These are phyloP conservation scores for Beauveria medogensis DNA, from an alignment of 2,329 filamentous ascomycete species.

Conservation along the genomic window DNA sequence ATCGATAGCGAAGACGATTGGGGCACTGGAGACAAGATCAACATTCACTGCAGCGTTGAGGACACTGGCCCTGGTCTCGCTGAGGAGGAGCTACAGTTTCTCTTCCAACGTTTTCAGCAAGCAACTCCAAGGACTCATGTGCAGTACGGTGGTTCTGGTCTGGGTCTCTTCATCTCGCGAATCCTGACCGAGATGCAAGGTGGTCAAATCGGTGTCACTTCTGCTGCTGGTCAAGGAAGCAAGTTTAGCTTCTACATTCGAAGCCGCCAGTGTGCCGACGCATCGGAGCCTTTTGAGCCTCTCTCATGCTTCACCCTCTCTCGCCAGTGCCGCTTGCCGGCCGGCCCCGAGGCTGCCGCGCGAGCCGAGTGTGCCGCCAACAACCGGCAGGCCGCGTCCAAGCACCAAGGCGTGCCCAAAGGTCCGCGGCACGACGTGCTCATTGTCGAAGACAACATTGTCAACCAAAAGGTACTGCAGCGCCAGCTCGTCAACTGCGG, in stretches of 20 bases:
- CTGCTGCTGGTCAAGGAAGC: constrained; percentile 58
- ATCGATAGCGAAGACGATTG: constrained; percentile 53
- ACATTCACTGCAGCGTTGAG: constrained; percentile 62
- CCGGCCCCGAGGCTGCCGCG: constrained; percentile 7
- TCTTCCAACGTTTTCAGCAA: constrained; percentile 63
- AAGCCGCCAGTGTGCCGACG: constrained; percentile 46
- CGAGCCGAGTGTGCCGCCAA: neutral
- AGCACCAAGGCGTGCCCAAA: constrained; percentile 12
- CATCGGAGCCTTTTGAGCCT: constrained; percentile 29
- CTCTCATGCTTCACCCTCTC: constrained; percentile 25
- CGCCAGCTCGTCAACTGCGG: constrained; percentile 53
- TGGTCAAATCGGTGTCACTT: constrained; percentile 67
- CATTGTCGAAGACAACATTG: constrained; percentile 61
- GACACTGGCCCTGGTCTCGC: constrained; percentile 63
- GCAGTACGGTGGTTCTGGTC: constrained; percentile 61
- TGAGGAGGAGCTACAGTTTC: constrained; percentile 55
- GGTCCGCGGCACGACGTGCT: constrained; percentile 44
- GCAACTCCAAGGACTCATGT: constrained; percentile 62
- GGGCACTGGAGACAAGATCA: constrained; percentile 64
- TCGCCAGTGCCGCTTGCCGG: constrained; percentile 9
- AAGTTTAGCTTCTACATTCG: constrained; percentile 73
- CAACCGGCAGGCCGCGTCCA: neutral
- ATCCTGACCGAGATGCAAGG: constrained; percentile 71
- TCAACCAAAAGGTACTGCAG: constrained; percentile 57
- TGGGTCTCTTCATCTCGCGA: constrained; percentile 68